Evolutionary conservation across 768 basidiomycete species (phyloP), one percentile per base, ranked within the genome.

Genomic region (Tylopilus plumbeoviolaceoides): DNA sequence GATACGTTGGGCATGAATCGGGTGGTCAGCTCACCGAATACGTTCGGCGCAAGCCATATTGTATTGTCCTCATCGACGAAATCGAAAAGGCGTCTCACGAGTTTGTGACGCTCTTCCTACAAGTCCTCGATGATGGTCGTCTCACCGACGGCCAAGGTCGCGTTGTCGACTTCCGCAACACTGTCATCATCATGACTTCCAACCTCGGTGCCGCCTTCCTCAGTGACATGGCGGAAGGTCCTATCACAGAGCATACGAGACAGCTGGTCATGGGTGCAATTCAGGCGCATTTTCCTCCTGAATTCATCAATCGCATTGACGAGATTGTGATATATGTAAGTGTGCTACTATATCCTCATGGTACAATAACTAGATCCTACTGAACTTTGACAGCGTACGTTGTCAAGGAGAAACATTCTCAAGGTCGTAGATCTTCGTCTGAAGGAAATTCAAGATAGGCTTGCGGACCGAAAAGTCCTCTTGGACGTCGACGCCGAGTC

Each of bases 21-120:
- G 90, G 91, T 10, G 91, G 94, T 9, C 92, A 95, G 66, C 78
- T 97, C 44, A 95, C 94, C 4, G 94, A 97, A 73, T 94, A 94
- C 61, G 84, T 95, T 46, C 83, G 93, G 47, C 83, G 94, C 55
- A 90, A 92, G 67, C 93, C 93, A 1, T 97, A 95, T 67, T 83
- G 80, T 53, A 91, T 92, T 60, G 77, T 92, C 48, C 77, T 91
- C 54, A 85, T 93, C 61, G 89, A 91, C 66, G 91, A 91, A 71
- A 84, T 97, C 50, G 94, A 97, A 70, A 95, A 97, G 70, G 89
- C 93, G 7, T 85, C 85, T 57, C 83, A 83, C 49, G 85, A 83
- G 66, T 83, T 87, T 48, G 79, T 84, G 55, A 85, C 83, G 23
- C 74, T 87, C 36, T 83, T 87, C 64, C 72, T 87, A 1, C 92